Percentiles rank a stretch among this genome's conserved stretches.
Conservation (phyloP, 345 rosid species). For the Citrus trifoliata region DNA sequence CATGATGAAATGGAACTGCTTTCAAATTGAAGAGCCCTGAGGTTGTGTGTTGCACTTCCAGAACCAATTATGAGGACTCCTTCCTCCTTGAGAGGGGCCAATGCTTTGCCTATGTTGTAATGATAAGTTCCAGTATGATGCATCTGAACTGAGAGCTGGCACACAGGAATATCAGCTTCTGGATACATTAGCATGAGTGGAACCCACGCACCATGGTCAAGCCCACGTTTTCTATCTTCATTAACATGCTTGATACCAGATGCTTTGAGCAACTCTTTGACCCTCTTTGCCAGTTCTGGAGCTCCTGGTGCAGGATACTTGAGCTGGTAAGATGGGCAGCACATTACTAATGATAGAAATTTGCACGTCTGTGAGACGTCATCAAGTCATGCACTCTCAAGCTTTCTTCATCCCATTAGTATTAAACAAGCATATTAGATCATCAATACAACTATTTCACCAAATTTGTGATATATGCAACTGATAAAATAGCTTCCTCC, state of each 20-base stretch:
- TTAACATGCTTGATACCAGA: slow-evolving; percentile 54
- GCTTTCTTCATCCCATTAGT: neutral
- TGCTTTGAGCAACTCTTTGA: slow-evolving; percentile 58
- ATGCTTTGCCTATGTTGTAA: slow-evolving; percentile 85
- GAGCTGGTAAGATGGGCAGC: slow-evolving; percentile 35
- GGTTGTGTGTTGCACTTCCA: slow-evolving; percentile 81
- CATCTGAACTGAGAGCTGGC: slow-evolving; percentile 84
- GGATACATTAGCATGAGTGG: slow-evolving; percentile 98
- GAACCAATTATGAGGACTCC: slow-evolving; percentile 89
- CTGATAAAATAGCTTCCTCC: neutral
- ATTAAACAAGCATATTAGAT: neutral
- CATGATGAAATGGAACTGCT: slow-evolving; percentile 39
- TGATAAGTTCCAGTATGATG: slow-evolving; percentile 54
- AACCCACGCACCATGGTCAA: slow-evolving; percentile 98
- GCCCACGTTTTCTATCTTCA: slow-evolving; percentile 68
- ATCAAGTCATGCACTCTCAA: neutral
- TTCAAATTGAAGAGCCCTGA: slow-evolving; percentile 35
- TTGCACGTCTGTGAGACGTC: neutral
- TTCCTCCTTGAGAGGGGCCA: slow-evolving; percentile 76
- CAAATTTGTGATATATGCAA: neutral
- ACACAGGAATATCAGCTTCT: slow-evolving; percentile 73
- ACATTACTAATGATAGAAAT: neutral
- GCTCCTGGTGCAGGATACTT: slow-evolving; percentile 94
- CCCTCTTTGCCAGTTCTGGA: slow-evolving; percentile 67
- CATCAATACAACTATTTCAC: neutral